Base-by-base conservation (phyloP, 2,329 filamentous ascomycete genomes). In the Calonectria leucothoes region DNA sequence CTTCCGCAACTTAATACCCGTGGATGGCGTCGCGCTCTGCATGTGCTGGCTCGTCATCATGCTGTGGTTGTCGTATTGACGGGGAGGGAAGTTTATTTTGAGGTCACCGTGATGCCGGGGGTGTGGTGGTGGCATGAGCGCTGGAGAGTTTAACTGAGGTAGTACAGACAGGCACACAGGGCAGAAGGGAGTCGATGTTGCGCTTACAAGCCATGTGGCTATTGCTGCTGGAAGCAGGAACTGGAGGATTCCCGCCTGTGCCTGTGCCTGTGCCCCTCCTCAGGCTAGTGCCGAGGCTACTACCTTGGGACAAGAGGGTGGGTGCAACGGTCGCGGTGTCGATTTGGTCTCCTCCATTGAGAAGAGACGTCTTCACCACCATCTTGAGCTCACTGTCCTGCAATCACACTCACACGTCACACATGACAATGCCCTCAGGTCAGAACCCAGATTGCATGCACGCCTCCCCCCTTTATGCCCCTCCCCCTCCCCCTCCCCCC, bases 181-280 rank as follows among this genome's bases (percentile, higher is more conserved):
- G 55, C 33, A 15, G 35, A 29, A 23, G n/a, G 23, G 59, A 31
- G 29, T 15, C 49, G 31, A 64, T 64, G 66, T 59, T 42, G 49
- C 66, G 37, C 52, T 45, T 57, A 12, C 31, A 63, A 51, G 66
- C 66, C 66, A 69, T 69, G 66, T 69, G 66, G 66, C 66, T 51
- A 23, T 49, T 59, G 23, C 66, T 35, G 57, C 51, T 67, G 49
- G 52, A 67, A 67, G 49, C 49, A 67, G 65, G 65, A 52, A 57
- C 65, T 57, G 65, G 35, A 67, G 35, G 49, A 39, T 57, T 55
- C 48, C 64, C 48, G 31, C 64, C 31, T 37, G 48, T 52, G 37
- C 39, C 59, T 39, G 27, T 48, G 31, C 64, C 31, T 37, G 48
- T 52, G 37, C 39, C 59, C 59, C 39, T 48, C 59, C 23, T 39